Percentiles rank a stretch among this genome's conserved stretches.
Evolutionary conservation across 805 yeast genomes (phyloP).

Genomic region (Tetrapisispora arboricola): DNA sequence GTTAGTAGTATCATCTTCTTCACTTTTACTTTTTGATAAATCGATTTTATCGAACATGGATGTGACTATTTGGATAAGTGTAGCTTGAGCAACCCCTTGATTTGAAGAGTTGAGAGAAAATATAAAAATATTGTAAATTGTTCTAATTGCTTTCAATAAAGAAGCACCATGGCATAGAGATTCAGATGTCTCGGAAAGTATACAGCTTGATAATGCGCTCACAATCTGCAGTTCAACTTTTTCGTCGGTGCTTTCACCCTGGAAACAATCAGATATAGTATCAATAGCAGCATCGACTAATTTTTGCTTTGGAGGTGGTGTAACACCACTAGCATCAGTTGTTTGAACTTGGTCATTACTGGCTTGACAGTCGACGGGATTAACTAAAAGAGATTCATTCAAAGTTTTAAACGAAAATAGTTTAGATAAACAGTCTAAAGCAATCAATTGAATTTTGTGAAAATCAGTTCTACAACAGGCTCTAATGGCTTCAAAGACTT

Average conservation of each 20-base stretch:
- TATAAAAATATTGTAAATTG: conserved; percentile 84
- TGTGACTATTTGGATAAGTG: conserved; percentile 80
- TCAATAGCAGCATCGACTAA: conserved; percentile 76
- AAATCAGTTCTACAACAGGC: conserved; percentile 61
- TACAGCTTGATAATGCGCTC: conserved; percentile 82
- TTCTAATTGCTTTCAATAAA: conserved; percentile 81
- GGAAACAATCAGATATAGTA: conserved; percentile 74
- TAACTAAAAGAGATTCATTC: conserved; percentile 49
- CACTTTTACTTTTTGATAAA: conserved; percentile 22
- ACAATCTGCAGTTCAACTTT: conserved; percentile 86
- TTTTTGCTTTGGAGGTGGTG: conserved; percentile 44
- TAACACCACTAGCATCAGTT: conserved; percentile 30
- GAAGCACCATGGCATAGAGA: conserved; percentile 77
- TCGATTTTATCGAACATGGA: conserved; percentile 65
- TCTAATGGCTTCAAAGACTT: conserved; percentile 72
- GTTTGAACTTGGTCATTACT: conserved; percentile 22
- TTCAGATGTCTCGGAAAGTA: conserved; percentile 66
- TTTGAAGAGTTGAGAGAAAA: conserved; percentile 71
- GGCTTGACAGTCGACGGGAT: conserved; percentile 33
- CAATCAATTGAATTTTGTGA: conserved; percentile 54
- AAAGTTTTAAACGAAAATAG: conserved; percentile 71
- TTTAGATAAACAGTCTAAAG: conserved; percentile 81
- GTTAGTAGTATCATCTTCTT: conserved; percentile 19
- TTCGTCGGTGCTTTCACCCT: conserved; percentile 87
- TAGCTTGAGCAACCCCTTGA: conserved; percentile 93